phyloP scores from a whole-genome alignment of 2,329 filamentous ascomycete species.

The Colletotrichum brevisporum region DNA sequence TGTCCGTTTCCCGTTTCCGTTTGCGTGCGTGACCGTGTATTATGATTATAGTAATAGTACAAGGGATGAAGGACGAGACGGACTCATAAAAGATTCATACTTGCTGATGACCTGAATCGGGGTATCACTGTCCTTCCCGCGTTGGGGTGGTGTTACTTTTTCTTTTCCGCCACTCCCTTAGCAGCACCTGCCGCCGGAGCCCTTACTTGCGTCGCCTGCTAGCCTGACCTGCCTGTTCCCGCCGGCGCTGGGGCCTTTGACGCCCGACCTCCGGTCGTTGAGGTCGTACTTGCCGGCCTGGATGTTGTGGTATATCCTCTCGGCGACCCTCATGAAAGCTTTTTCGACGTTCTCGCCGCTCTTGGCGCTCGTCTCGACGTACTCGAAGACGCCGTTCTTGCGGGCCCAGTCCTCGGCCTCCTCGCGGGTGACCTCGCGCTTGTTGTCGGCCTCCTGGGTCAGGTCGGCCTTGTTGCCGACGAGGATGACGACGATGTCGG shows the following conservation, averaged over 20 bases:
- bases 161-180: slow-evolving; percentile 47
- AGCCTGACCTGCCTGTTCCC: slow-evolving; percentile 63
- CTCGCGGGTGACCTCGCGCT: slow-evolving; percentile 82
- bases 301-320: slow-evolving; percentile 97
- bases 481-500: slow-evolving; percentile 92
- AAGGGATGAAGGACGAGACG: slow-evolving; percentile 19
- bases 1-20: background rate
- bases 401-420: slow-evolving; percentile 94
- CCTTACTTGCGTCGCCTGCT: slow-evolving; percentile 54
- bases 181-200: slow-evolving; percentile 62
- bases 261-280: slow-evolving; percentile 91
- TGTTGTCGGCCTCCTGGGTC: slow-evolving; percentile 67
- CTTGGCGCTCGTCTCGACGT: slow-evolving; percentile 97
- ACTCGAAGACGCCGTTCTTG: slow-evolving; percentile 88
- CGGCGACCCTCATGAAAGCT: slow-evolving; percentile 93
- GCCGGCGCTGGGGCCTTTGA: slow-evolving; percentile 79
- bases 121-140: slow-evolving; percentile 40
- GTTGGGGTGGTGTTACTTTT: slow-evolving; percentile 8
- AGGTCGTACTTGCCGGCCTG: slow-evolving; percentile 95
- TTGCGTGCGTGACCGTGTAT: slow-evolving; percentile 18
- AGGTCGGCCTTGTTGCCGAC: slow-evolving; percentile 97
- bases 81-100: slow-evolving; percentile 25
- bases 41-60: slow-evolving; percentile 39
- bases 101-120: slow-evolving; percentile 31
- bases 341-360: slow-evolving; percentile 94